phyloP scores from a whole-genome alignment of 2,329 filamentous ascomycete species.

The Trichothecium roseum region DNA sequence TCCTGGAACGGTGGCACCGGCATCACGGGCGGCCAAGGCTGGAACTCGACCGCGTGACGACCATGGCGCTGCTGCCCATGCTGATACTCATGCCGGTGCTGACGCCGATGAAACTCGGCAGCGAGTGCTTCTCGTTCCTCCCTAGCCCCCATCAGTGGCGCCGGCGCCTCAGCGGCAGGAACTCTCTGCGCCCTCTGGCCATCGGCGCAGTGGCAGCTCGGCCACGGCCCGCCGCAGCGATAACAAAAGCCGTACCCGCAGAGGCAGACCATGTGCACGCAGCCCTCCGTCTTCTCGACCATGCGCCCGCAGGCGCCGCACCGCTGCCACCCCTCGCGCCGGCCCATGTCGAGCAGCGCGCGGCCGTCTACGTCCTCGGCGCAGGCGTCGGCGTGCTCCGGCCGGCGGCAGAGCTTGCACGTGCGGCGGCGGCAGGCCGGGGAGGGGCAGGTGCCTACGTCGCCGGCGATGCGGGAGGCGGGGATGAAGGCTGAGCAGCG shows the following conservation, averaged over 20 bases:
- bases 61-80: too few relatives aligned
- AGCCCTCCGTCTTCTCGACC: slow-evolving; percentile 37
- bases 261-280: slow-evolving; percentile 37
- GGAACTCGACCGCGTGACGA: too few relatives aligned
- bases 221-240: neutral
- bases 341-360: slow-evolving; percentile 27
- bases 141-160: too few relatives aligned
- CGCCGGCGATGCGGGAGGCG: slow-evolving; percentile 13
- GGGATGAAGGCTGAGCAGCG: slow-evolving; percentile 38
- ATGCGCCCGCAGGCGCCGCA: slow-evolving; percentile 33
- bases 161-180: too few relatives aligned
- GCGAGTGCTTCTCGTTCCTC: too few relatives aligned
- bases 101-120: too few relatives aligned
- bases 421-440: slow-evolving; percentile 29
- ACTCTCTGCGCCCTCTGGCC: too few relatives aligned
- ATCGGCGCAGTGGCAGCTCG: neutral
- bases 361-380: slow-evolving; percentile 27
- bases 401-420: slow-evolving; percentile 38
- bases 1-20: too few relatives aligned
- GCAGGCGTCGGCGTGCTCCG: slow-evolving; percentile 33
- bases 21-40: too few relatives aligned
- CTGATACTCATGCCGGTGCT: too few relatives aligned
- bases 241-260: slow-evolving; percentile 1
- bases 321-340: slow-evolving; percentile 34
- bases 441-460: slow-evolving; percentile 29